Conservation (phyloP, 768 basidiomycete genomes). For the Lactifluus subvellereus region DNA sequence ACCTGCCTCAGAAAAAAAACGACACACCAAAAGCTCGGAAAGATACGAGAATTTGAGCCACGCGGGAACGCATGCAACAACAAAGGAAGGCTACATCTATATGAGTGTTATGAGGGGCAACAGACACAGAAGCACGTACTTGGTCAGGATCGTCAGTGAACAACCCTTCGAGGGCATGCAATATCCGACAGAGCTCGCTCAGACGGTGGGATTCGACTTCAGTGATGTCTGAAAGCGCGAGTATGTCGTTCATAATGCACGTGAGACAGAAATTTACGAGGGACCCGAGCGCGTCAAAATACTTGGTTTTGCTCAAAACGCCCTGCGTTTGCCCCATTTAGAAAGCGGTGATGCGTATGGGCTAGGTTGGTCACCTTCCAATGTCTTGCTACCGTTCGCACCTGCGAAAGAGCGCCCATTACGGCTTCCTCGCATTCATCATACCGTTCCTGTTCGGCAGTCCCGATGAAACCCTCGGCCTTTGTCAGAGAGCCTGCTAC, state of each 20-base stretch:
- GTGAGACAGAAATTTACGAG: slow-evolving; percentile 63
- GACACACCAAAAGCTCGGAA: slow-evolving; percentile 79
- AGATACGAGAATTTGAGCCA: slow-evolving; percentile 97
- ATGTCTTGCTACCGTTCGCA: slow-evolving; percentile 55
- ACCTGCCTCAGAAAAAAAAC: not conserved
- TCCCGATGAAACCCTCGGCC: slow-evolving; percentile 62
- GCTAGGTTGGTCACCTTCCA: slow-evolving; percentile 57
- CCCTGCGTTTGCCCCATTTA: slow-evolving; percentile 37
- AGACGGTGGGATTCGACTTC: slow-evolving; percentile 80
- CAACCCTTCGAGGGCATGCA: slow-evolving; percentile 73
- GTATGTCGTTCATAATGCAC: slow-evolving; percentile 63
- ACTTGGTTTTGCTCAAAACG: slow-evolving; percentile 63
- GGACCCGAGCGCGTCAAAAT: slow-evolving; percentile 64
- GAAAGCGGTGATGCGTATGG: not conserved
- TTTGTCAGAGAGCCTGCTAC: slow-evolving; percentile 46
- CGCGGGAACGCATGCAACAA: slow-evolving; percentile 80
- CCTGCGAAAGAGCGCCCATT: slow-evolving; percentile 53
- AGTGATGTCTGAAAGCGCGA: slow-evolving; percentile 79
- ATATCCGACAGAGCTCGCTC: slow-evolving; percentile 73
- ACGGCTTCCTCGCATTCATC: slow-evolving; percentile 72
- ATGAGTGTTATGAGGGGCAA: slow-evolving; percentile 5
- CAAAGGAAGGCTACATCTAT: slow-evolving; percentile 53
- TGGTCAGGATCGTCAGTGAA: slow-evolving; percentile 64
- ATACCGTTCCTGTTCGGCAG: slow-evolving; percentile 65
- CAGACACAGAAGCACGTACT: slow-evolving; percentile 34